Conservation (phyloP, 495 filamentous ascomycete species). For the Barbatosphaeria neglecta region DNA sequence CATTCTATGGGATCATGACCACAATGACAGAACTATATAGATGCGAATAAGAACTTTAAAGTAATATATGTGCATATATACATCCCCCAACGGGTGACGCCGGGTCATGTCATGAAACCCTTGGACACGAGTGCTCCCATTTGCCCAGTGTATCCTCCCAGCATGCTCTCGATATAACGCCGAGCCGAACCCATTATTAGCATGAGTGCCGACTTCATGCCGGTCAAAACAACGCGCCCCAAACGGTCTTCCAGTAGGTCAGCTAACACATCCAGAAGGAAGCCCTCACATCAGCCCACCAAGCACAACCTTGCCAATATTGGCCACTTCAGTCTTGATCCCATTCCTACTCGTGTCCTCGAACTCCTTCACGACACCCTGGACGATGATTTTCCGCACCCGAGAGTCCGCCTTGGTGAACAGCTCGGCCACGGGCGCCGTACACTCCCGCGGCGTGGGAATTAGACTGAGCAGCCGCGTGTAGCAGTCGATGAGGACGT, state of each 20-base stretch:
- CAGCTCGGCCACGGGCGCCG: constrained; percentile 54
- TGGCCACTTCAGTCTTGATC: constrained; percentile 67
- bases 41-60: too few relatives aligned
- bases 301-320: constrained; percentile 77
- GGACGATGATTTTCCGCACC: constrained; percentile 76
- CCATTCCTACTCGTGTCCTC: constrained; percentile 70
- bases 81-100: too few relatives aligned
- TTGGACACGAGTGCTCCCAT: not conserved
- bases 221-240: not conserved
- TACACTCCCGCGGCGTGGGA: constrained; percentile 50
- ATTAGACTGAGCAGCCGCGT: constrained; percentile 62
- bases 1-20: not conserved
- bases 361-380: constrained; percentile 79
- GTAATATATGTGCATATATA: too few relatives aligned
- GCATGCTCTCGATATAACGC: not conserved
- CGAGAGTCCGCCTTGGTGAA: constrained; percentile 84
- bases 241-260: not conserved
- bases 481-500: constrained; percentile 90
- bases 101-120: too few relatives aligned
- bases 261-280: too few relatives aligned
- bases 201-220: too few relatives aligned
- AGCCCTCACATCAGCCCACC: constrained; percentile 66
- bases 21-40: too few relatives aligned
- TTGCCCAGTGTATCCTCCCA: not conserved
- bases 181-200: not conserved